Evolutionary conservation across 176 grass and related monocot genomes (phyloP).

Genomic region (Musa acuminata): DNA sequence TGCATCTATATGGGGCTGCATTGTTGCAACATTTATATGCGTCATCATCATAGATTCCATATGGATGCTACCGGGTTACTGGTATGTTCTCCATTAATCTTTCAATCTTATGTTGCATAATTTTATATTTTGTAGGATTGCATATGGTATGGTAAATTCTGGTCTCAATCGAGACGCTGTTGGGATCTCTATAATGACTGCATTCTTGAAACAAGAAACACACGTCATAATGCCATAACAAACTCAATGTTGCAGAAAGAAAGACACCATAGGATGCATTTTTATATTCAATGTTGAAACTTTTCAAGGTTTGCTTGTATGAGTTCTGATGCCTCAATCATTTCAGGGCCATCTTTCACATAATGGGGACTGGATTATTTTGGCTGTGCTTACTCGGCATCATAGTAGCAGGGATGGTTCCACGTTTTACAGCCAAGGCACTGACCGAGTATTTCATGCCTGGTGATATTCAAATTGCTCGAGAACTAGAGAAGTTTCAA

Average conservation of each 20-base stretch:
- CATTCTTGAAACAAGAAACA: neutral
- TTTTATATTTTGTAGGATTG: neutral
- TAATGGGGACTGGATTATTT: slow-evolving; percentile 57
- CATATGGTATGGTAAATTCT: too few relatives aligned
- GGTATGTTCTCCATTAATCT: neutral
- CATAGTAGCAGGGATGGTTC: slow-evolving; percentile 48
- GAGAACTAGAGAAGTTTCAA: slow-evolving; percentile 56
- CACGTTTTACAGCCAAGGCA: slow-evolving; percentile 55
- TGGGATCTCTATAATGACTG: neutral
- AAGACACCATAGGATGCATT: too few relatives aligned
- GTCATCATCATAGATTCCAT: neutral
- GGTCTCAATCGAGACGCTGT: too few relatives aligned
- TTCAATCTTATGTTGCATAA: neutral
- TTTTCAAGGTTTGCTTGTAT: too few relatives aligned
- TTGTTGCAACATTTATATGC: neutral
- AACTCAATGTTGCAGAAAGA: neutral
- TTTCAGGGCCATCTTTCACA: slow-evolving; percentile 66
- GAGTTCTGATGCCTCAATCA: neutral
- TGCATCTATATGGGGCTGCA: slow-evolving; percentile 12
- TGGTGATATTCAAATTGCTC: slow-evolving; percentile 65
- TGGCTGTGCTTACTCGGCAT: slow-evolving; percentile 58
- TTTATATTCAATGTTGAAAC: too few relatives aligned
- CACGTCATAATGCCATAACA: neutral
- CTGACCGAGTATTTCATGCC: slow-evolving; percentile 46
- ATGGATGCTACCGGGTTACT: slow-evolving; percentile 1